Evolutionary conservation across 495 filamentous ascomycete species (phyloP).

Genomic region (Neurospora sp.): DNA sequence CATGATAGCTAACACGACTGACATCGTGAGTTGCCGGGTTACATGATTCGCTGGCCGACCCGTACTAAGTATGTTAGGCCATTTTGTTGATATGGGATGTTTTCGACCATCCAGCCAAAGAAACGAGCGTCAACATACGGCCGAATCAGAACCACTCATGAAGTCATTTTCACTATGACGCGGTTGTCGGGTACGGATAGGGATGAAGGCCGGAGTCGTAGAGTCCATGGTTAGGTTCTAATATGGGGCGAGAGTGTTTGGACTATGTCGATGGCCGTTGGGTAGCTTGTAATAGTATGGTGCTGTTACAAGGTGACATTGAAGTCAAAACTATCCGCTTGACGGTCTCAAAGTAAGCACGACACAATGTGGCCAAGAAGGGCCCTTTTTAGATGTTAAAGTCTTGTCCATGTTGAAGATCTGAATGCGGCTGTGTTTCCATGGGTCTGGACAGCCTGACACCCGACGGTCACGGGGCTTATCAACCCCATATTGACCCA

Average conservation of each 20-base stretch:
- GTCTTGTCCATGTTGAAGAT: not conserved
- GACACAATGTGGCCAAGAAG: not conserved
- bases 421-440: not conserved
- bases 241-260: not conserved
- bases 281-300: not conserved
- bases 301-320: not conserved
- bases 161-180: slow-evolving; percentile 24
- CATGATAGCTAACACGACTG: slow-evolving; percentile 42
- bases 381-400: not conserved
- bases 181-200: slow-evolving; percentile 33
- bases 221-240: not conserved
- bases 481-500: not conserved
- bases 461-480: slow-evolving; percentile 13
- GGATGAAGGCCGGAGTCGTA: slow-evolving; percentile 25
- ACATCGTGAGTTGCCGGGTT: slow-evolving; percentile 40
- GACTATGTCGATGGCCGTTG: not conserved
- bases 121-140: slow-evolving; percentile 24
- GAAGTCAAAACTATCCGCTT: not conserved
- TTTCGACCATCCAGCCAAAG: not conserved
- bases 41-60: slow-evolving; percentile 30
- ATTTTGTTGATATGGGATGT: not conserved
- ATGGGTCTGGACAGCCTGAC: not conserved
- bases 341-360: not conserved
- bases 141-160: slow-evolving; percentile 36
- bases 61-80: slow-evolving; percentile 27